These are phyloP conservation scores for Lathyrus sativus DNA, from an alignment of 306 rosid species.

Conservation along the genomic window DNA sequence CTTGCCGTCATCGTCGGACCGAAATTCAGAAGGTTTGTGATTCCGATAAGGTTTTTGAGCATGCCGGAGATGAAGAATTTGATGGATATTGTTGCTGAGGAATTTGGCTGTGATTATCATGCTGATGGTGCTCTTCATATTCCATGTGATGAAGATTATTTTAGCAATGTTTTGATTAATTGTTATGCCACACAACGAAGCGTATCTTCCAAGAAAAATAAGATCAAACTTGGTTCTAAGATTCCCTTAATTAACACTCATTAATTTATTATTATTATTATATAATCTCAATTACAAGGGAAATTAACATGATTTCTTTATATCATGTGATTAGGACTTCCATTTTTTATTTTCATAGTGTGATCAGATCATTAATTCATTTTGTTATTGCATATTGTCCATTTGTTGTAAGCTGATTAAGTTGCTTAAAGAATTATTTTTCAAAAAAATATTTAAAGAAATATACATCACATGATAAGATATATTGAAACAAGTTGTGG, in stretches of 20 bases:
- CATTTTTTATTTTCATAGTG: too few species aligned
- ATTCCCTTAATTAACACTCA: neutral
- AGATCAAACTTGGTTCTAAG: constrained; percentile 4
- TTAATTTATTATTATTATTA: neutral
- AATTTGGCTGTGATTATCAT: constrained; percentile 52
- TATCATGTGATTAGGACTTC: neutral
- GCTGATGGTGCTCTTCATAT: constrained; percentile 49
- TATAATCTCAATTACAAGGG: neutral
- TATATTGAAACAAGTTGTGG: neutral
- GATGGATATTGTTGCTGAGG: constrained; percentile 58
- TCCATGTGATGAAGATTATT: constrained; percentile 64
- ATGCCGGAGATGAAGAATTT: constrained; percentile 49
- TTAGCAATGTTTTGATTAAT: constrained; percentile 37
- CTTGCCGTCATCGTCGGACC: constrained; percentile 62
- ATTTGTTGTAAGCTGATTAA: too few species aligned
- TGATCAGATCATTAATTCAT: too few species aligned
- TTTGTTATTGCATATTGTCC: too few species aligned
- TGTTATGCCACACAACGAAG: constrained; percentile 31
- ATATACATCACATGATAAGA: neutral
- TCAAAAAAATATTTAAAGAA: neutral
- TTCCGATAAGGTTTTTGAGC: constrained; percentile 53
- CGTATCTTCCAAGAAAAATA: constrained; percentile 21
- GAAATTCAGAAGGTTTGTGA: constrained; percentile 47
- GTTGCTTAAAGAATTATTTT: neutral
- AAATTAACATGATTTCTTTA: neutral